phyloP scores from a whole-genome alignment of 179 eudicot species.

The Silene noctiflora region DNA sequence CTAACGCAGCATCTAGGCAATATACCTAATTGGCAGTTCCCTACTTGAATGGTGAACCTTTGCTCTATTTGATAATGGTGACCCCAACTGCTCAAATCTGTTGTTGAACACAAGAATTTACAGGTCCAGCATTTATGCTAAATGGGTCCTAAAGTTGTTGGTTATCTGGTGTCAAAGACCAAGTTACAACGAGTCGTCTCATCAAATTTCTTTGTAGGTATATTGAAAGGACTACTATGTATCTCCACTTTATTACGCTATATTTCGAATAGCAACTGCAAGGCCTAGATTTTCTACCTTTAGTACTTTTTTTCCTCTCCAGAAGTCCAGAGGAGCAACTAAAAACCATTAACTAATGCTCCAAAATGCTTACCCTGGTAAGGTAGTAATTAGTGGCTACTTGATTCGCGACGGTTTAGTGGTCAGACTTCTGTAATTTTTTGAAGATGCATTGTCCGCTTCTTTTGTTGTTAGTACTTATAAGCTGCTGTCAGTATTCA shows the following conservation, averaged over 20 bases:
- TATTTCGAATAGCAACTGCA: too few relatives aligned
- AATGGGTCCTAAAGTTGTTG: conserved; percentile 6
- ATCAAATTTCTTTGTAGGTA: neutral
- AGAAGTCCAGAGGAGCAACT: neutral
- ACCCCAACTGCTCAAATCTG: conserved; percentile 1
- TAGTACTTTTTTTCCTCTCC: too few relatives aligned
- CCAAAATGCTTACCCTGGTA: too few relatives aligned
- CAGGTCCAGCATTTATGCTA: neutral
- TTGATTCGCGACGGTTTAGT: too few relatives aligned
- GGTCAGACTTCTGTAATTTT: too few relatives aligned
- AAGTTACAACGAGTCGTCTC: neutral
- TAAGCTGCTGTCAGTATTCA: neutral
- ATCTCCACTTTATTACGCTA: too few relatives aligned
- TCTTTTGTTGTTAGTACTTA: too few relatives aligned
- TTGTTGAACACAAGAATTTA: neutral
- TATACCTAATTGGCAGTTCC: neutral
- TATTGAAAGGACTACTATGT: too few relatives aligned
- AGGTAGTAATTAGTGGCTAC: too few relatives aligned
- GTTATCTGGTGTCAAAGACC: neutral
- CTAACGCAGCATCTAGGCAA: neutral
- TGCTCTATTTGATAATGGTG: neutral
- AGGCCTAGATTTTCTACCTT: neutral
- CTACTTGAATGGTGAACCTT: conserved; percentile 4
- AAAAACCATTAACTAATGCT: neutral
- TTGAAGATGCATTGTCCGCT: too few relatives aligned